Percentiles rank a stretch among this genome's conserved stretches.
Conservation (phyloP, 1,284 basidiomycete species). For the Chalciporus sp. region DNA sequence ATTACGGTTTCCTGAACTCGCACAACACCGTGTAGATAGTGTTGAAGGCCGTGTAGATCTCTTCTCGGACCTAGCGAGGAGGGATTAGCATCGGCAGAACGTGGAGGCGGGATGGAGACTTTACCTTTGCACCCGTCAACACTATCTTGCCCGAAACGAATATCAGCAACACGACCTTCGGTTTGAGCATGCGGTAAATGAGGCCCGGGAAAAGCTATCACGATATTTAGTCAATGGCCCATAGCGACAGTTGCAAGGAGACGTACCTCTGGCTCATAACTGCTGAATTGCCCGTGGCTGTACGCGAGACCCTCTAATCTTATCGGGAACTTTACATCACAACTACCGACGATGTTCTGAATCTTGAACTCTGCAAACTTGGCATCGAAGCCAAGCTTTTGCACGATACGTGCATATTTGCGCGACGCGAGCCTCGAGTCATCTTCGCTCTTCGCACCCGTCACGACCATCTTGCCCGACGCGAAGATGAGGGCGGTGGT, state of each 20-base stretch:
- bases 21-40: constrained; percentile 96
- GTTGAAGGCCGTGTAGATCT: constrained; percentile 99
- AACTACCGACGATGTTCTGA: constrained; percentile 98
- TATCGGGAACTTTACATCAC: constrained; percentile 99
- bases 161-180: constrained; percentile 97
- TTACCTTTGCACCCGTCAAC: constrained; percentile 96
- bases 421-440: constrained; percentile 96
- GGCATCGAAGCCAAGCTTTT: constrained; percentile 99
- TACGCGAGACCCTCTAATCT: constrained; percentile 97
- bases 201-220: constrained; percentile 94
- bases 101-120: constrained; percentile 28
- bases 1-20: constrained; percentile 84
- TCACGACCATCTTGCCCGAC: constrained; percentile 99
- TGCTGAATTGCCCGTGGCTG: constrained; percentile 97
- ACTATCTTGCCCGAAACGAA: constrained; percentile 99
- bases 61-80: constrained; percentile 80
- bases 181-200: constrained; percentile 99
- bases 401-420: constrained; percentile 99
- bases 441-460: constrained; percentile 98
- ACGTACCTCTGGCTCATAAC: constrained; percentile 94
- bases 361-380: constrained; percentile 99
- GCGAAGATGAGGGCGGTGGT: constrained; percentile 99
- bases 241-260: neutral
- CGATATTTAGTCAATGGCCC: constrained; percentile 4
- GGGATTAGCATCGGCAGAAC: constrained; percentile 42